Evolutionary conservation across 2,329 filamentous ascomycete genomes (phyloP).

Genomic region (Sporothrix dimorphospora): DNA sequence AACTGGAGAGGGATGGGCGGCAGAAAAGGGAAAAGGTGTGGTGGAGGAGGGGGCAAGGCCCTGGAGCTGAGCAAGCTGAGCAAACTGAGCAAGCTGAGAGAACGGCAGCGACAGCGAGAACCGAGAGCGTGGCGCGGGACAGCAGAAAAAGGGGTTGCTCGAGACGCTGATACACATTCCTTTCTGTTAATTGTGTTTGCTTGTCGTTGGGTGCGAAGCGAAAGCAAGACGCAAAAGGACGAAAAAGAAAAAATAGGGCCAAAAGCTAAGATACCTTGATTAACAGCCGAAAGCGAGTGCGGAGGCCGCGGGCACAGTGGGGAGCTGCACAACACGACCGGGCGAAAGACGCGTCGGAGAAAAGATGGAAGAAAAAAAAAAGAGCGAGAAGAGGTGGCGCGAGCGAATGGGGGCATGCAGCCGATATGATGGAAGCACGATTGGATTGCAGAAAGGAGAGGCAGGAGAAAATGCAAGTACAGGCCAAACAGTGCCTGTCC

Average conservation of each 20-base stretch:
- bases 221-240: neutral
- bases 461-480: constrained; percentile 2
- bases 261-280: neutral
- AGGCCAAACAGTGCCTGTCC: neutral
- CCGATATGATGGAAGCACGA: neutral
- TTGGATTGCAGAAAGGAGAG: neutral
- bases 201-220: neutral
- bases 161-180: constrained; percentile 10
- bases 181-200: neutral
- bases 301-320: neutral
- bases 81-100: neutral
- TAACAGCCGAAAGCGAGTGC: neutral
- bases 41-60: neutral
- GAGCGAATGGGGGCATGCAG: neutral
- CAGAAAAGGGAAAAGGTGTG: neutral
- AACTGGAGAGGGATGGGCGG: constrained; percentile 13
- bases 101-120: neutral
- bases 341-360: neutral
- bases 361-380: neutral
- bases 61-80: neutral
- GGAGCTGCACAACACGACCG: constrained; percentile 2
- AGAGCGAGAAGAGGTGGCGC: neutral
- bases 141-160: constrained; percentile 10
- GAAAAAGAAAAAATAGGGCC: neutral
- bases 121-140: neutral